Conservation (phyloP, 345 rosid genomes). For the Eucalyptus decipiens region DNA sequence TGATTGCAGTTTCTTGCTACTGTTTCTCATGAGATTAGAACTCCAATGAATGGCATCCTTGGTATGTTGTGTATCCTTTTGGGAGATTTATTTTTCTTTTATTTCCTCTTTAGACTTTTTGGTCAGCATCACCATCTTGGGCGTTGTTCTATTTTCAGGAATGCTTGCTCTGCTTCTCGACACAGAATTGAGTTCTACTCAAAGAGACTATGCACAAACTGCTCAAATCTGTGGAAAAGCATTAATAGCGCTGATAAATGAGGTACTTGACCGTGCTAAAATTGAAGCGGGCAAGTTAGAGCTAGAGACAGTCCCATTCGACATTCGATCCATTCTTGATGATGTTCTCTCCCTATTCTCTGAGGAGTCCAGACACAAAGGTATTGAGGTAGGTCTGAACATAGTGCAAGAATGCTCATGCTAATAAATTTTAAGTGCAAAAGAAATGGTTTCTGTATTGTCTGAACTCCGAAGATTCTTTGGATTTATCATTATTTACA, state of each 20-base stretch:
- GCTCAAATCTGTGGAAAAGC: slow-evolving; percentile 97
- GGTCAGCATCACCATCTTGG: neutral
- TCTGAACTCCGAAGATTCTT: neutral
- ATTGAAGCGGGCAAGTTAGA: slow-evolving; percentile 95
- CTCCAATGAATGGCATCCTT: slow-evolving; percentile 99
- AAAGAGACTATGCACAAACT: slow-evolving; percentile 90
- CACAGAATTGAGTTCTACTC: slow-evolving; percentile 85
- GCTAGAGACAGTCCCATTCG: slow-evolving; percentile 75
- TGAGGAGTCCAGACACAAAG: slow-evolving; percentile 85
- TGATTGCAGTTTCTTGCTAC: slow-evolving; percentile 85
- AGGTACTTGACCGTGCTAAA: slow-evolving; percentile 97
- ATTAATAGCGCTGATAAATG: slow-evolving; percentile 80
- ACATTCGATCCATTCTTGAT: slow-evolving; percentile 74
- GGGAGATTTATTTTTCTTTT: neutral
- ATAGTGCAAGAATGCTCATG: neutral
- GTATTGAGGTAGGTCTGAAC: slow-evolving; percentile 58
- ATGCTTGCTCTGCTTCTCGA: slow-evolving; percentile 93
- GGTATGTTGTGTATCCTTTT: slow-evolving; percentile 27
- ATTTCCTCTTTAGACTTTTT: neutral
- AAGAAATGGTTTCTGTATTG: neutral
- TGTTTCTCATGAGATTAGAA: slow-evolving; percentile 95
- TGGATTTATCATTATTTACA: neutral
- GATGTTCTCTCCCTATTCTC: slow-evolving; percentile 96
- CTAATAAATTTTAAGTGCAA: neutral
- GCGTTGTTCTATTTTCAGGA: slow-evolving; percentile 22